Evolutionary conservation across 2,329 filamentous ascomycete species (phyloP).

Genomic region (Colletotrichum incanum): DNA sequence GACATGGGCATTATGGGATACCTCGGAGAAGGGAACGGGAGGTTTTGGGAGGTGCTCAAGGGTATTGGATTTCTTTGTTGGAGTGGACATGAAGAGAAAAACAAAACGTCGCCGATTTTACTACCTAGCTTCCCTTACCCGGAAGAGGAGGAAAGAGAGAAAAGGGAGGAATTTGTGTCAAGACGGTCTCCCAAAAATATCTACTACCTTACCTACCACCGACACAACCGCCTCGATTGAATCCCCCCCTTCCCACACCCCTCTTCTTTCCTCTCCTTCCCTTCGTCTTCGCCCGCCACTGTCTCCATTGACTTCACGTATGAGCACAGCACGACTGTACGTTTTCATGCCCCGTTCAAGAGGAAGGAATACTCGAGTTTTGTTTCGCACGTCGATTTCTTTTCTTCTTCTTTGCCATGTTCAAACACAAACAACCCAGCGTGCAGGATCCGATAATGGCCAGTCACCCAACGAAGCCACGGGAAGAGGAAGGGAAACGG

Average conservation of each 20-base stretch:
- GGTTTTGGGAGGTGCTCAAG: constrained; percentile 4
- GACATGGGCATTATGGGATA: constrained; percentile 32
- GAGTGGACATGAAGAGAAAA: neutral
- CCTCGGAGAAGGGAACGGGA: constrained; percentile 13
- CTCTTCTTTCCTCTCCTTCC: neutral
- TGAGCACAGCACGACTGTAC: constrained; percentile 5
- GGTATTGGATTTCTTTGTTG: constrained; percentile 22
- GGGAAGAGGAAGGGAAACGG: constrained; percentile 27
- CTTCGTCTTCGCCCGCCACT: neutral
- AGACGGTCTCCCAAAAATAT: constrained; percentile 26
- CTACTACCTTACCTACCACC: constrained; percentile 11
- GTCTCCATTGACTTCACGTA: neutral
- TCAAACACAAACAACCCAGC: constrained; percentile 10
- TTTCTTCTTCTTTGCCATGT: constrained; percentile 18
- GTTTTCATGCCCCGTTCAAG: constrained; percentile 31
- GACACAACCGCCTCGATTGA: constrained; percentile 1
- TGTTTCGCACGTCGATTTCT: neutral
- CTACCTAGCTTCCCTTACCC: neutral
- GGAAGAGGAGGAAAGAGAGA: neutral
- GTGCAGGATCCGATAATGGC: constrained; percentile 22
- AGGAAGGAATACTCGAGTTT: constrained; percentile 29
- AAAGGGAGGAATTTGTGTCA: constrained; percentile 15
- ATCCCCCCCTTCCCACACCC: neutral
- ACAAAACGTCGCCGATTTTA: neutral
- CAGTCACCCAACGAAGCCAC: constrained; percentile 2